phyloP scores from a whole-genome alignment of 352 stramenopile species.

The Pythium myriotylum region DNA sequence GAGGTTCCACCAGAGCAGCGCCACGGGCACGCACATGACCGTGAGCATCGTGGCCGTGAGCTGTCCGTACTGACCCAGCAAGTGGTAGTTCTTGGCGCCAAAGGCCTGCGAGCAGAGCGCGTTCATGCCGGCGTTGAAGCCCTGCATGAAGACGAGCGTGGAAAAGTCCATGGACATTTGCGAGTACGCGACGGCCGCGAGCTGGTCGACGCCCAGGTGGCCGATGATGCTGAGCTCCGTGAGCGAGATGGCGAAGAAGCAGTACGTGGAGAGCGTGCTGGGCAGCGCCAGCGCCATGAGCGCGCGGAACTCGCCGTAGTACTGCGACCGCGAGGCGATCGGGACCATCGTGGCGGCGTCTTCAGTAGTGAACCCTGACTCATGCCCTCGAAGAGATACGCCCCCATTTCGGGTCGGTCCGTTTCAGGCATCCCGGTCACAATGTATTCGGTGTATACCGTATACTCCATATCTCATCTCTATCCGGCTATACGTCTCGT shows the following conservation, averaged over 20 bases:
- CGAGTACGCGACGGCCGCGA: slow-evolving; percentile 79
- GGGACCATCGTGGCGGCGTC: slow-evolving; percentile 5
- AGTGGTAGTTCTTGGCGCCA: slow-evolving; percentile 77
- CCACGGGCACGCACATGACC: slow-evolving; percentile 67
- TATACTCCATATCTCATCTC: too few relatives aligned
- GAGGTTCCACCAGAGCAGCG: slow-evolving; percentile 76
- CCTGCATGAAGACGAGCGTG: slow-evolving; percentile 79
- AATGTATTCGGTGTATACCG: too few relatives aligned
- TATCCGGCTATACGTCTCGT: neutral
- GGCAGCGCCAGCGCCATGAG: slow-evolving; percentile 63
- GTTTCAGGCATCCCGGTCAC: too few relatives aligned
- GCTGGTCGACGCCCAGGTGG: slow-evolving; percentile 73
- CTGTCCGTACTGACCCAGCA: slow-evolving; percentile 68
- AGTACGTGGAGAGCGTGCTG: slow-evolving; percentile 65
- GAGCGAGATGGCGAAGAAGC: slow-evolving; percentile 80
- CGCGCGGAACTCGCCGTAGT: slow-evolving; percentile 39
- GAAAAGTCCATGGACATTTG: slow-evolving; percentile 81
- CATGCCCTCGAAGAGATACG: neutral
- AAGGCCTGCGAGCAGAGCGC: slow-evolving; percentile 84
- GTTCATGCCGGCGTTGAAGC: slow-evolving; percentile 82
- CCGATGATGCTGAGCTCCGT: slow-evolving; percentile 83
- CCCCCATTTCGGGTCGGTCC: too few relatives aligned
- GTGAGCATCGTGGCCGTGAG: slow-evolving; percentile 57
- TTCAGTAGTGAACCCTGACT: neutral
- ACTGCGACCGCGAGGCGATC: slow-evolving; percentile 10